Evolutionary conservation across 2,329 filamentous ascomycete species (phyloP).

Genomic region (Alternaria tenuissima): DNA sequence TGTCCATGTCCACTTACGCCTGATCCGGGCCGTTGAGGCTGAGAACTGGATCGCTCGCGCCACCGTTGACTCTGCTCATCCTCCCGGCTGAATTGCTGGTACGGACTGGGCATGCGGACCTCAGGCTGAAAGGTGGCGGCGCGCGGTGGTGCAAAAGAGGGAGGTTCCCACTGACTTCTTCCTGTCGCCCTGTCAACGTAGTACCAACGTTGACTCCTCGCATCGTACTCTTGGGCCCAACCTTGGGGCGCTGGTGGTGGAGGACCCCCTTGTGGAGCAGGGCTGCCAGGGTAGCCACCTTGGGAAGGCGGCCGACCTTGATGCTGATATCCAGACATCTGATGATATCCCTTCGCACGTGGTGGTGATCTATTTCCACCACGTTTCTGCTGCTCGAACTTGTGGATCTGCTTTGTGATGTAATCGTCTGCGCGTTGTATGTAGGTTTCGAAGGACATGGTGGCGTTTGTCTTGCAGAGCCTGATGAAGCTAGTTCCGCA

Average conservation of each 20-base stretch:
- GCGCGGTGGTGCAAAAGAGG: conserved; percentile 20
- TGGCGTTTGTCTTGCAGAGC: neutral
- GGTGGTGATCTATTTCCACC: conserved; percentile 13
- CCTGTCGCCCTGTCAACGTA: conserved; percentile 69
- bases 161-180: conserved; percentile 67
- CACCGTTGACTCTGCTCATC: conserved; percentile 3
- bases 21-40: conserved; percentile 9
- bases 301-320: conserved; percentile 10
- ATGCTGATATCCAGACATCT: conserved; percentile 10
- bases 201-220: conserved; percentile 67
- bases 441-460: conserved; percentile 24
- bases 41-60: conserved; percentile 9
- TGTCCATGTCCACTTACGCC: conserved; percentile 4
- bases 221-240: conserved; percentile 70
- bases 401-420: conserved; percentile 28
- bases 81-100: neutral
- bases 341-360: conserved; percentile 15
- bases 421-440: conserved; percentile 27
- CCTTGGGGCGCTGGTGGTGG: conserved; percentile 50
- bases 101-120: conserved; percentile 3
- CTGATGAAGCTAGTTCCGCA: neutral
- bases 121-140: conserved; percentile 10
- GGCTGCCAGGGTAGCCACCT: conserved; percentile 8
- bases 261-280: conserved; percentile 12
- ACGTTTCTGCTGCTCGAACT: conserved; percentile 26